Percentiles rank a stretch among this genome's conserved stretches.
These are phyloP conservation scores for Trypethelium eluteriae DNA, from an alignment of 495 filamentous ascomycete genomes.

Conservation along the genomic window DNA sequence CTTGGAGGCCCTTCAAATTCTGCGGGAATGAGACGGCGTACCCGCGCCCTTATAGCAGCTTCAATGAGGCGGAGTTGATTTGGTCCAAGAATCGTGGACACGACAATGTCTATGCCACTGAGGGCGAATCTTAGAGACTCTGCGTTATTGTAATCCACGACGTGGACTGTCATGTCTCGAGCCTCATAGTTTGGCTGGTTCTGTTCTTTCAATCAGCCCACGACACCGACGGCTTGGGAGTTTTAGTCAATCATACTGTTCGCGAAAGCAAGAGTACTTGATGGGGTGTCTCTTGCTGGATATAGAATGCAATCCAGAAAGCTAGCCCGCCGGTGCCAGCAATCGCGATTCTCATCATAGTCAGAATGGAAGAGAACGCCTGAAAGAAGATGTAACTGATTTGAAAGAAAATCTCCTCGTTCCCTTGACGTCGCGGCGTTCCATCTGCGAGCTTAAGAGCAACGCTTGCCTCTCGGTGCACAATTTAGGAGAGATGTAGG, in stretches of 20 bases:
- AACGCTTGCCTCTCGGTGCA: neutral
- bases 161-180: conserved; percentile 50
- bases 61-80: conserved; percentile 66
- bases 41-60: conserved; percentile 55
- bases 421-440: conserved; percentile 12
- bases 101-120: conserved; percentile 62
- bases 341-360: conserved; percentile 64
- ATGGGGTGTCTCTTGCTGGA: conserved; percentile 51
- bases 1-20: conserved; percentile 59
- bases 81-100: conserved; percentile 60
- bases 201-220: conserved; percentile 14
- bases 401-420: conserved; percentile 24
- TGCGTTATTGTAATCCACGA: conserved; percentile 55
- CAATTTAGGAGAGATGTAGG: neutral
- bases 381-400: conserved; percentile 16
- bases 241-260: conserved; percentile 40
- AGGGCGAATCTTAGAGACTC: conserved; percentile 54
- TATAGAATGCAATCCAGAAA: conserved; percentile 51
- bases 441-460: neutral
- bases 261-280: conserved; percentile 61
- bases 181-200: conserved; percentile 33
- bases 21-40: conserved; percentile 63
- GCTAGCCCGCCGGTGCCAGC: conserved; percentile 65
- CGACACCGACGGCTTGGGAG: neutral
- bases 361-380: conserved; percentile 8